Evolutionary conservation across 2,329 filamentous ascomycete genomes (phyloP), one percentile per base, ranked within the genome.

Genomic region (Capronia americana): DNA sequence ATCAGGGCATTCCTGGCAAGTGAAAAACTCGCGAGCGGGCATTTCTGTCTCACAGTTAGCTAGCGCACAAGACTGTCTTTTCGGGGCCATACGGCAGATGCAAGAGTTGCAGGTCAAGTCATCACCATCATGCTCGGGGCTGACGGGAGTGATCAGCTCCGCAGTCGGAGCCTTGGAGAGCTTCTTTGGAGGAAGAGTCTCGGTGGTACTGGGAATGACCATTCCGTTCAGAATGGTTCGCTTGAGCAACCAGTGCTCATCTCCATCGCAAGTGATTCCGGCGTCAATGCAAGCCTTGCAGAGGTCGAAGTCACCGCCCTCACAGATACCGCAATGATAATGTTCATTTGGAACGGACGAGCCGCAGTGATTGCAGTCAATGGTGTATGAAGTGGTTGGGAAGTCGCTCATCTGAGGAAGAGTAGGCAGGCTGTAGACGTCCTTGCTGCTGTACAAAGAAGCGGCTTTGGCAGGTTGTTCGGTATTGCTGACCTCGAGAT

Each of bases 331-430:
- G 83, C 96, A 99, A 81, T 99, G 95, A 79, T 92, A 99, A 79
- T 99, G 94, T 59, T 88, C 86, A 73, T 92, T 88, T 30, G 90
- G 86, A 74, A 97, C 92, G 50, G 88, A 87, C 68, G 83, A 84
- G 72, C 92, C 90, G 79, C 95, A 99, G 77, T 87, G 86, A 81
- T 99, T 98, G 86, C 95, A 99, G 83, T 92, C 96, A 53, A 99
- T 93, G 12, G 91, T 91, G 79, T 93, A 97, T 55, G 85, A 81
- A 63, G 75, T 75, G 41, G 70, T 71, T 59, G 75, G 72, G 54
- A 76, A 78, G 56, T 73, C 71, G 70, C 74, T 77, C 28, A 76
- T 74, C 64, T 76, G 75, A n/a, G 73, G 67, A 28, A 78, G 72
- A 20, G 76, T 70, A 0, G 77, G 77, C 53, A 74, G 73, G 57